A percentile compares a stretch with the other conserved stretches of the same genome.
phyloP scores from a whole-genome alignment of 2,329 filamentous ascomycete genomes.

The Neonectria hederae region DNA sequence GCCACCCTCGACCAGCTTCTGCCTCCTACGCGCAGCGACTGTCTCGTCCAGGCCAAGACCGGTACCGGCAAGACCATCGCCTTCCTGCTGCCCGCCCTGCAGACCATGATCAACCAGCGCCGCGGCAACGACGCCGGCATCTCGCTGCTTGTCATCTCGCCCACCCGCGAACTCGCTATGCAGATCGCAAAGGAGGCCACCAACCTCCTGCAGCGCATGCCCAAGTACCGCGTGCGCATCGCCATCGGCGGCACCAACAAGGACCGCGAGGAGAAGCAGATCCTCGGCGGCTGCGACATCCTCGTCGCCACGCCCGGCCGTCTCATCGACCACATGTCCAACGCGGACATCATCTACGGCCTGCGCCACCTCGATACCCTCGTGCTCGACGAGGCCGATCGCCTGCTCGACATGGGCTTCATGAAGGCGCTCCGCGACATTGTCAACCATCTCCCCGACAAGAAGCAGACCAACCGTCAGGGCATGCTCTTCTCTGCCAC shows the following conservation, averaged over 20 bases:
- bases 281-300: slow-evolving; percentile 78
- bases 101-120: slow-evolving; percentile 70
- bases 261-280: slow-evolving; percentile 74
- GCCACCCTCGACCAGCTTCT: slow-evolving; percentile 60
- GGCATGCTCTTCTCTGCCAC: slow-evolving; percentile 90
- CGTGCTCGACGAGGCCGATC: slow-evolving; percentile 85
- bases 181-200: slow-evolving; percentile 78
- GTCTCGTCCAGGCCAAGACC: slow-evolving; percentile 84
- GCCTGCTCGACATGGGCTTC: slow-evolving; percentile 86
- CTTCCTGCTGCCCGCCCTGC: slow-evolving; percentile 84
- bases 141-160: slow-evolving; percentile 72
- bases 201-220: slow-evolving; percentile 75
- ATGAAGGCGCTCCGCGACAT: slow-evolving; percentile 82
- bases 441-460: slow-evolving; percentile 73
- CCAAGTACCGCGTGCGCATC: slow-evolving; percentile 78
- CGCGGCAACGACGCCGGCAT: slow-evolving; percentile 52
- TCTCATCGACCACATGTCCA: slow-evolving; percentile 80
- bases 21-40: slow-evolving; percentile 56
- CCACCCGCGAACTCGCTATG: slow-evolving; percentile 75
- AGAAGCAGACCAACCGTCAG: slow-evolving; percentile 66
- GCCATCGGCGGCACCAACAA: slow-evolving; percentile 85
- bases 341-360: slow-evolving; percentile 73
- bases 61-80: slow-evolving; percentile 89
- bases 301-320: slow-evolving; percentile 84
- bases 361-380: slow-evolving; percentile 77